Conservation (phyloP, 108 stramenopile genomes). For the Discostella pseudostelligera region DNA sequence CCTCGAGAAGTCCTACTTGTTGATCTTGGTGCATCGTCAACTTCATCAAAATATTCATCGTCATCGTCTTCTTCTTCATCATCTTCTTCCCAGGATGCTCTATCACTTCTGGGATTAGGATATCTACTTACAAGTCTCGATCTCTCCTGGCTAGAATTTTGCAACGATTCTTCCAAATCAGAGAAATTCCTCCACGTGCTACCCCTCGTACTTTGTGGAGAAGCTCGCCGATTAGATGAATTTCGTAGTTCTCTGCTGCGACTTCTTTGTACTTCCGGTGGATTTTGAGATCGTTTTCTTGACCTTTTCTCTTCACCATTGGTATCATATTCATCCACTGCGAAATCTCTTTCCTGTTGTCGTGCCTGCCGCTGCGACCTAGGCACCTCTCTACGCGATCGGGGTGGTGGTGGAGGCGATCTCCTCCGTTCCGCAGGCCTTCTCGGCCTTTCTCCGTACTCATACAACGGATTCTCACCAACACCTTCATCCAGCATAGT, state of each 20-base stretch:
- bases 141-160: constrained; percentile 17
- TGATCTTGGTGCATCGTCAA: constrained; percentile 2
- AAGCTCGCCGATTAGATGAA: not conserved
- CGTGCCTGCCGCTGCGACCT: not conserved
- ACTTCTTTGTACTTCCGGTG: constrained; percentile 2
- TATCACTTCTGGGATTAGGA: constrained; percentile 1
- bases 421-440: constrained; percentile 12
- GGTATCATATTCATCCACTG: constrained; percentile 2
- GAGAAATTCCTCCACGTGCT: constrained; percentile 28
- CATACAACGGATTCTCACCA: constrained; percentile 51
- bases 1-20: not conserved
- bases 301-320: not conserved
- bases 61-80: not conserved
- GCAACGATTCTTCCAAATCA: constrained; percentile 34
- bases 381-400: constrained; percentile 3
- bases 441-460: constrained; percentile 27
- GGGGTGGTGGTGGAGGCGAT: constrained; percentile 9
- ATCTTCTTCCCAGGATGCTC: no score
- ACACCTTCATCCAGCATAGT: constrained; percentile 67
- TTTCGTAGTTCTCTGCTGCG: not conserved
- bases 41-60: constrained; percentile 1
- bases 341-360: not conserved
- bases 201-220: constrained; percentile 4
- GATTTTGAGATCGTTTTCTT: not conserved
- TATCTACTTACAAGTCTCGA: not conserved